phyloP scores from a whole-genome alignment of 371 early-diverging fungal species.

The Mucor velutinosus region DNA sequence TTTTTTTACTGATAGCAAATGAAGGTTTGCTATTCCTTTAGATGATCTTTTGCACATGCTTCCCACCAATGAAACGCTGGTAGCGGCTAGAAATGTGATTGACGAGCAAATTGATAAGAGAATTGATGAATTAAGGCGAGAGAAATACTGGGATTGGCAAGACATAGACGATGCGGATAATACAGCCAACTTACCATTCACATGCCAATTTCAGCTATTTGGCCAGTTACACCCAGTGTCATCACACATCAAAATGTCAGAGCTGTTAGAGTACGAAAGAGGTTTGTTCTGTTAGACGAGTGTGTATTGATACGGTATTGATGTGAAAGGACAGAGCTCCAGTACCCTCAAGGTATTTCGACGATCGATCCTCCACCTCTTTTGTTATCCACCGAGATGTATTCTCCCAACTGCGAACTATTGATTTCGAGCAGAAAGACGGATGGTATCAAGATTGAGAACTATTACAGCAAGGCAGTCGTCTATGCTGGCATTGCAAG shows the following conservation, averaged over 20 bases:
- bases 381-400: conserved; percentile 53
- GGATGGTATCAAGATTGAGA: conserved; percentile 57
- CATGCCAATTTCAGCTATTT: conserved; percentile 63
- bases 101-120: conserved; percentile 39
- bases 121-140: conserved; percentile 33
- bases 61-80: conserved; percentile 52
- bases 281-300: conserved; percentile 23
- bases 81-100: conserved; percentile 22
- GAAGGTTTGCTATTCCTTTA: conserved; percentile 36
- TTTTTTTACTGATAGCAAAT: neutral
- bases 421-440: conserved; percentile 39
- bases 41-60: conserved; percentile 61
- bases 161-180: conserved; percentile 21
- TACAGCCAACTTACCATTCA: conserved; percentile 35
- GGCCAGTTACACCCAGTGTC: conserved; percentile 58
- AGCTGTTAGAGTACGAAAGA: conserved; percentile 59
- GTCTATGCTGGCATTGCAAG: conserved; percentile 62
- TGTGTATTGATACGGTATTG: neutral
- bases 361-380: conserved; percentile 56
- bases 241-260: conserved; percentile 37
- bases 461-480: conserved; percentile 56
- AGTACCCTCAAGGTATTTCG: conserved; percentile 59
- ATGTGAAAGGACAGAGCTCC: conserved; percentile 27
- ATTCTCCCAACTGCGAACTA: conserved; percentile 62
- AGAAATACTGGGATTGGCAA: conserved; percentile 30